Base-by-base conservation (phyloP, 257 asterid genomes). In the Capsicum baccatum region DNA sequence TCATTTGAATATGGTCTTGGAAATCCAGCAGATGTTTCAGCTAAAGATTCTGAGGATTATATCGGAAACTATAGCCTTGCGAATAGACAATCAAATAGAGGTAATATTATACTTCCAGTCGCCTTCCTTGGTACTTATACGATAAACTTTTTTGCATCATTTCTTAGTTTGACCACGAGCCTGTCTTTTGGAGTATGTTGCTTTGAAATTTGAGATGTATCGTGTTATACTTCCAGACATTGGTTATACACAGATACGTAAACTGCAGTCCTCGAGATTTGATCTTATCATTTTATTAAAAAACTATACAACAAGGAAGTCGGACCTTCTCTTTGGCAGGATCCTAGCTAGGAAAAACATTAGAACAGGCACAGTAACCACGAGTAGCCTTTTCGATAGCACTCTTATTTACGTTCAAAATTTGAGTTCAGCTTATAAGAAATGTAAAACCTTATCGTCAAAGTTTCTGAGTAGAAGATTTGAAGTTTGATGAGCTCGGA, bases 1-100 rank as follows among this genome's bases (percentile, higher is more conserved):
- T 88, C 91, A 60, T 89, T 89, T 86, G 92, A 91, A 66, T 91
- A 89, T 88, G 90, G 91, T 47, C 86, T 91, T 57, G 92, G 86
- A 83, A 86, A 86, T 86, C 78, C 89, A 71, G 86, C 85, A 21
- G 92, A 89, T 47, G 89, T 85, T 74, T 14, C 88, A 5, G 88
- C 90, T 80, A 91, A 86, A 66, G 92, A 85, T 63, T 85, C 91
- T 71, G 91, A 87, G 79, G 92, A 87, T 80, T 91, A 86, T 79
- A 84, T 84, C 79, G 86, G 88, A 44, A 89, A 86, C 55, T 89
- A 89, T 84, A 85, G 69, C 83, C 89, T 91, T 83, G 83, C 93
- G 83, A 93, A 88, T 86, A 92, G 95, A 84, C 93, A 91, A 87
- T 84, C 95, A 52, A 92, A 87, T 89, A 91, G 97, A 92, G 98